A percentile compares a stretch with the other conserved stretches of the same genome.
Conservation (phyloP, 2,329 filamentous ascomycete genomes). For the Botrytis deweyae region DNA sequence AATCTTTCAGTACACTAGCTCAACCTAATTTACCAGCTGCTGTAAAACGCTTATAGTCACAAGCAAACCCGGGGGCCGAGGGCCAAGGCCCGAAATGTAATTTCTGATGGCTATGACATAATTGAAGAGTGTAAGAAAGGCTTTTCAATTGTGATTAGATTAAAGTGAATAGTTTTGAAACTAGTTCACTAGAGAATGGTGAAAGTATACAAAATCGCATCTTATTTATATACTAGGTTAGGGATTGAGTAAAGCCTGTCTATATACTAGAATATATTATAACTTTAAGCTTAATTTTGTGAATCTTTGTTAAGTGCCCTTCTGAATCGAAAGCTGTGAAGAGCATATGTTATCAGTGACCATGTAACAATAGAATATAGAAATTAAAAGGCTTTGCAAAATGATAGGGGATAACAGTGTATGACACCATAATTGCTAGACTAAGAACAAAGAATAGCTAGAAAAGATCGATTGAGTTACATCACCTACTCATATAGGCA, state of each 20-base stretch:
- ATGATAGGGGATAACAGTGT: neutral
- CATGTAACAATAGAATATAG: accelerated
- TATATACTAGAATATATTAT: neutral
- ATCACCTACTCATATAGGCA: neutral
- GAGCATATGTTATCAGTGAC: neutral
- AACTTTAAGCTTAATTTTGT: neutral
- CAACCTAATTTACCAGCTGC: neutral
- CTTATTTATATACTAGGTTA: neutral
- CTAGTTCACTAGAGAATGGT: neutral
- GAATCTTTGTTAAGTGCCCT: neutral
- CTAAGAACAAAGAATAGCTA: neutral
- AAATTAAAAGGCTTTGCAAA: neutral
- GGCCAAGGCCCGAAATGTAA: neutral
- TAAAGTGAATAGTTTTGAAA: neutral
- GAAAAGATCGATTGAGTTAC: no score
- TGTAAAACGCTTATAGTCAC: neutral
- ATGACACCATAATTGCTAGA: neutral
- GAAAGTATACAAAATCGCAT: neutral
- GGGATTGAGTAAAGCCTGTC: neutral
- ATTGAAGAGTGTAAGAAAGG: neutral
- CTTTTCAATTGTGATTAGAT: neutral
- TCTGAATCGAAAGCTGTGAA: neutral
- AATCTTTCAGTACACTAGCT: neutral
- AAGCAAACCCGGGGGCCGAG: neutral
- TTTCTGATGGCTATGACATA: neutral